Percentiles rank a stretch among this genome's conserved stretches.
These are phyloP conservation scores for Leishmania tropica DNA, from an alignment of 208 protist species.

Conservation along the genomic window DNA sequence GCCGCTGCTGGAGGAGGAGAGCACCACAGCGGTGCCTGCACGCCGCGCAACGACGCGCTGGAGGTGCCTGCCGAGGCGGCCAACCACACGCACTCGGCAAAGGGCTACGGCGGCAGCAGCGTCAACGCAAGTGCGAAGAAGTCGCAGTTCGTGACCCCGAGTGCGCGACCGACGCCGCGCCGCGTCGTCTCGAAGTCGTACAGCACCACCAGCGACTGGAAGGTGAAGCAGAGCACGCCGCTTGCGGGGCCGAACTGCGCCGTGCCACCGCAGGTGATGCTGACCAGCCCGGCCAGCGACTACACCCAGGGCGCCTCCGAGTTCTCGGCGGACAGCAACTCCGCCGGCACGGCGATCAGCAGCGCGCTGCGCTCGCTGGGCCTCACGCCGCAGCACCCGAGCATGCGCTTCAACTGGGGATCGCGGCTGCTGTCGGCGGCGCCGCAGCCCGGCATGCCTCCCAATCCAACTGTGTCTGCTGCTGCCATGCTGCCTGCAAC, in stretches of 20 bases:
- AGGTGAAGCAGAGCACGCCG: conserved; percentile 35
- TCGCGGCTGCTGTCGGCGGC: conserved; percentile 11
- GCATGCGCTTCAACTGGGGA: conserved; percentile 16
- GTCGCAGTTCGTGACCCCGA: conserved; percentile 60
- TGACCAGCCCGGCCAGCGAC: conserved; percentile 43
- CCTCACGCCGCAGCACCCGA: conserved; percentile 23
- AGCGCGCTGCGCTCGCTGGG: conserved; percentile 15
- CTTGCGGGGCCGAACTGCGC: background rate
- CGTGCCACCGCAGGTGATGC: conserved; percentile 40
- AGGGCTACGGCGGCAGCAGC: background rate
- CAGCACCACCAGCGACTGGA: conserved; percentile 41
- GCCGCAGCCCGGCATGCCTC: background rate
- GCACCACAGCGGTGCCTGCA: conserved; percentile 24
- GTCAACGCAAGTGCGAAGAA: conserved; percentile 24
- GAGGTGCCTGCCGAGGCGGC: conserved; percentile 1
- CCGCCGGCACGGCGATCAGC: conserved; percentile 5
- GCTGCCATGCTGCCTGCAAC: background rate
- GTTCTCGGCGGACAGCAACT: conserved; percentile 44
- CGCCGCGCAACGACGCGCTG: conserved; percentile 21
- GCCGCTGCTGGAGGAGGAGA: background rate
- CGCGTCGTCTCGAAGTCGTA: conserved; percentile 57
- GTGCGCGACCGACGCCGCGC: conserved; percentile 73
- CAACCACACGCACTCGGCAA: background rate
- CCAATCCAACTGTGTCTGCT: background rate
- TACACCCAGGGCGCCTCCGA: conserved; percentile 57